Percentiles rank a stretch among this genome's conserved stretches.
These are phyloP conservation scores for Dactylella cylindrospora DNA, from an alignment of 2,329 filamentous ascomycete genomes.

Conservation along the genomic window DNA sequence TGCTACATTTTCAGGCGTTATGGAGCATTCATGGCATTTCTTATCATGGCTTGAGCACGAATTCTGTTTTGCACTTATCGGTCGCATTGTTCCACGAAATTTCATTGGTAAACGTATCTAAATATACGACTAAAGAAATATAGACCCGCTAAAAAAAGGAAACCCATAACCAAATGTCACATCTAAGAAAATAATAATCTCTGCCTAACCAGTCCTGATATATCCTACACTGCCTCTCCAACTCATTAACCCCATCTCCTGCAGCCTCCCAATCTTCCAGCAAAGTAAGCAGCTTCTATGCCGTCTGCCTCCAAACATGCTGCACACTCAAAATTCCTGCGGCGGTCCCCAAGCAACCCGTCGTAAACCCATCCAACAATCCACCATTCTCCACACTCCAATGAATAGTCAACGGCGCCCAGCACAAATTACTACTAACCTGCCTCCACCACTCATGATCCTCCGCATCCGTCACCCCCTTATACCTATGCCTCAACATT, in stretches of 20 bases:
- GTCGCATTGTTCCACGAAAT: too few relatives aligned
- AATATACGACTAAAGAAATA: slow-evolving; percentile 14
- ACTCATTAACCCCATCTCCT: background rate
- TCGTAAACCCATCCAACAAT: slow-evolving; percentile 62
- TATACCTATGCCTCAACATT: slow-evolving; percentile 47
- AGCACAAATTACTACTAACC: slow-evolving; percentile 69
- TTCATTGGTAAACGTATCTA: slow-evolving; percentile 6
- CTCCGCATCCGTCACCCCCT: slow-evolving; percentile 48
- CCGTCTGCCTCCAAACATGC: slow-evolving; percentile 55
- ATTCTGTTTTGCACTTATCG: too few relatives aligned
- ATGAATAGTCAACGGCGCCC: slow-evolving; percentile 76
- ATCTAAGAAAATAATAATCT: slow-evolving; percentile 4
- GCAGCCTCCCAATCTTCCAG: background rate
- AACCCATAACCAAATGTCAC: slow-evolving; percentile 9
- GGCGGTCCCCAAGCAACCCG: slow-evolving; percentile 61
- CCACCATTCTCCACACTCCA: slow-evolving; percentile 71
- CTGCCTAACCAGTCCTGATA: slow-evolving; percentile 16
- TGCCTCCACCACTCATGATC: slow-evolving; percentile 66
- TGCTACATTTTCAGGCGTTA: slow-evolving; percentile 1
- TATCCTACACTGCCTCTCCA: slow-evolving; percentile 24
- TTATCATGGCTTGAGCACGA: background rate
- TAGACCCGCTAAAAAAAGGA: slow-evolving; percentile 21
- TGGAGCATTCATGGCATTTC: background rate
- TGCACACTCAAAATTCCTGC: slow-evolving; percentile 54
- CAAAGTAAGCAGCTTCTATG: too few relatives aligned